Percentiles rank a stretch among this genome's conserved stretches.
These are phyloP conservation scores for Diaporthe eres DNA, from an alignment of 2,329 filamentous ascomycete genomes.

Conservation along the genomic window DNA sequence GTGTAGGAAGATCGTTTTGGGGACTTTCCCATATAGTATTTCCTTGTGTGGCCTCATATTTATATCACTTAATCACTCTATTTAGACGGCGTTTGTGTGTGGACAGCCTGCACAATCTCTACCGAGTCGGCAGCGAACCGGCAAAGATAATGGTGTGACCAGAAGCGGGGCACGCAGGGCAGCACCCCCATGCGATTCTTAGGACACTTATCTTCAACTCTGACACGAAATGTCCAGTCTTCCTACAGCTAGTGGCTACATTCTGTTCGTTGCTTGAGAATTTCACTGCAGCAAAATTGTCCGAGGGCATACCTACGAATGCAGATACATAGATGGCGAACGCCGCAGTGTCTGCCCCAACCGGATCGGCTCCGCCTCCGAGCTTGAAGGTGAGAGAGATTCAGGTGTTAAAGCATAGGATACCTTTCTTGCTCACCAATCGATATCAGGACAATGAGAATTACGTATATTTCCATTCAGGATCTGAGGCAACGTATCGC, in stretches of 20 bases:
- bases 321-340: slow-evolving; percentile 14
- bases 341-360: neutral
- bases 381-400: neutral
- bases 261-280: neutral
- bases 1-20: no score
- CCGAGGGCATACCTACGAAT: neutral
- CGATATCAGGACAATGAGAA: slow-evolving; percentile 40
- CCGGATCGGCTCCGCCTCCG: neutral
- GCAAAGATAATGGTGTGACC: slow-evolving; percentile 17
- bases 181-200: neutral
- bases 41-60: no score
- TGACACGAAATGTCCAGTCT: neutral
- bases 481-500: slow-evolving; percentile 50
- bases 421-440: neutral
- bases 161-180: neutral
- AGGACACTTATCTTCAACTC: neutral
- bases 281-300: neutral
- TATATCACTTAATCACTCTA: no score
- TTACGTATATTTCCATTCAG: slow-evolving; percentile 52
- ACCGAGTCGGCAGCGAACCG: neutral
- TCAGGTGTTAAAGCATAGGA: neutral
- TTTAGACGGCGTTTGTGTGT: neutral
- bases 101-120: neutral
- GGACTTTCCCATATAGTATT: no score
- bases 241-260: neutral